Base-by-base conservation (phyloP, 129 eudicot genomes). In the Tagetes erecta region DNA sequence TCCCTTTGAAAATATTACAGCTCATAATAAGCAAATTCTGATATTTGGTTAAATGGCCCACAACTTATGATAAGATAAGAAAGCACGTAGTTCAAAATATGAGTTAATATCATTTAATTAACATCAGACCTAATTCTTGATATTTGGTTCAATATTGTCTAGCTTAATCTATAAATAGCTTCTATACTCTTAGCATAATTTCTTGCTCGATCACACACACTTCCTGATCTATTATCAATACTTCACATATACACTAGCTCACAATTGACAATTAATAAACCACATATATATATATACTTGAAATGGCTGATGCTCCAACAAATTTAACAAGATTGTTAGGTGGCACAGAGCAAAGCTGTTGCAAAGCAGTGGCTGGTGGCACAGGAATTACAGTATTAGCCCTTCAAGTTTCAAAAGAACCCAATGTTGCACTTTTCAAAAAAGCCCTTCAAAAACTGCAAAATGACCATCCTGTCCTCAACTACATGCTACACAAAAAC, bases 401-500 rank as follows among this genome's bases (percentile, higher is more conserved):
- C 31, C 84, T 87, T 36, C 83, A 79, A 76, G 37, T 87, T 7
- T 77, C 86, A 8, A 87, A 84, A 40, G 76, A 83, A 5, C 84
- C 77, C 40, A 45, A 84, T 27, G 45, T 44, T 65, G 13, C 78
- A 53, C 37, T 49, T 36, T 63, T 87, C 71, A 78, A 76, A 11
- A 76, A 84, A 40, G 78, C 86, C 65, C 86, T 87, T 60, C 38
- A 67, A 8, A 84, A 81, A 72, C 78, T 87, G 68, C 86, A 81
- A 59, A 82, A 79, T 66, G 68, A 78, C 70, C 92, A 87, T 71
- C 92, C 89, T 14, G 68, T 37, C 83, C 92, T 87, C 78, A 77
- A 49, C 37, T 79, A 68, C 80, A 82, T 79, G 67, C 83, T 87
- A 55, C 89, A 84, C 80, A 76, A 79, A 68, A 77, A 80, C 80